Base-by-base conservation (phyloP, 768 basidiomycete species). In the Sistotremastrum niveocremeum region DNA sequence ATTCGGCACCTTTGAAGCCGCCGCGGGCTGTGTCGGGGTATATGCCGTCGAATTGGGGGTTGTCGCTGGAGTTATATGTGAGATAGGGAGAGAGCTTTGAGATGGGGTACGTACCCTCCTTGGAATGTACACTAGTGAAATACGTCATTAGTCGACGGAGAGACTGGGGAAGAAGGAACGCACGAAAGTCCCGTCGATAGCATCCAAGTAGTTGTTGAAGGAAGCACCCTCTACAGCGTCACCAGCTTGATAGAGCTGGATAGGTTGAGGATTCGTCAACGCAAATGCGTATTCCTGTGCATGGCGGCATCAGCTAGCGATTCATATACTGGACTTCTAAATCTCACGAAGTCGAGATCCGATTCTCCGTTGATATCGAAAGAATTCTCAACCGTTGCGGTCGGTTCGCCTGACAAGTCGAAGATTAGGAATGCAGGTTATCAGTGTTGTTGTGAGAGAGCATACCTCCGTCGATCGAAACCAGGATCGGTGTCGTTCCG, bases 341-440 rank as follows among this genome's bases (percentile, higher is more conserved):
- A n/a, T n/a, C n/a, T n/a, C n/a, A 20, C 45, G 12, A 84, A 73
- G 56, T 86, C 84, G 3, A 86, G 71, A 54, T 79, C 69, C 29
- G 81, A 79, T 66, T 84, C 84, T 12, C 69, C 76, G 44, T 81
- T 77, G 38, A 64, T 63, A n/a, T 61, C 52, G 52, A 75, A 73
- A 20, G 20, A 20, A 39, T 68, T 59, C 37, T 62, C 54, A 29
- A 70, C 57, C 11, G 63, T 59, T 3, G 64, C 70, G 49, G 75
- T 73, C 37, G 20, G 20, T 20, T 20, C 20, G 20, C 20, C 20
- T 20, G 2, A 20, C 20, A 1, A 2, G 20, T 20, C 20, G 1
- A 2, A 20, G n/a, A n/a, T n/a, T n/a, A n/a, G n/a, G n/a, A n/a
- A n/a, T n/a, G n/a, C n/a, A n/a, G n/a, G n/a, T n/a, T n/a, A n/a